Conservation (phyloP, 2,329 filamentous ascomycete genomes). For the Myriosclerotinia duriaeana region DNA sequence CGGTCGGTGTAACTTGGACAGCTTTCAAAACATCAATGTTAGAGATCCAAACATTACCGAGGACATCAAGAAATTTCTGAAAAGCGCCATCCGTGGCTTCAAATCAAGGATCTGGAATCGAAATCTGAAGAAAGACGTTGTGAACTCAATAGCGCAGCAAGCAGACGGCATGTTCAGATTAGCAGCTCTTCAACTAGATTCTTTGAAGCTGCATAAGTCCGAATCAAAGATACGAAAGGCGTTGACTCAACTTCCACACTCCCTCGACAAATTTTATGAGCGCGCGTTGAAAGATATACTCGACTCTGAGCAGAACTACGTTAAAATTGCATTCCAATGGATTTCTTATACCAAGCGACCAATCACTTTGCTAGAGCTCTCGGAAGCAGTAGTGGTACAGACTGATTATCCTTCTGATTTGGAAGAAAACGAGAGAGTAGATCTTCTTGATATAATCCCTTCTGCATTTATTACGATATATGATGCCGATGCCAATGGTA, state of each 20-base stretch:
- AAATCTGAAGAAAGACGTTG: background rate
- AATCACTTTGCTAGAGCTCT: background rate
- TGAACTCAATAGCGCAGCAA: background rate
- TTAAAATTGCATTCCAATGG: constrained; percentile 31
- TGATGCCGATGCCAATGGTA: too few species aligned
- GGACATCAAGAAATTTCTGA: background rate
- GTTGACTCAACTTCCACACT: constrained; percentile 23
- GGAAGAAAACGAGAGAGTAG: too few species aligned
- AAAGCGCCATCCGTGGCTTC: background rate
- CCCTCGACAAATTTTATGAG: constrained; percentile 27
- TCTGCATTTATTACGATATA: background rate
- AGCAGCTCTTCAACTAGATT: constrained; percentile 28
- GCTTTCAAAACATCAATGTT: background rate
- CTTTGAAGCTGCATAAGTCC: constrained; percentile 1
- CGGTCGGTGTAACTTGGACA: too few species aligned
- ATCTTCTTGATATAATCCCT: background rate
- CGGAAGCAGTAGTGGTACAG: constrained; percentile 13
- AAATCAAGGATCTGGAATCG: background rate
- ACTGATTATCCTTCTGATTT: background rate
- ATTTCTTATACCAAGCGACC: constrained; percentile 27
- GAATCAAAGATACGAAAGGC: background rate
- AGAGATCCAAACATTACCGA: background rate
- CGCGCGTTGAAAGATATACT: constrained; percentile 19
- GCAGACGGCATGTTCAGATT: constrained; percentile 27
- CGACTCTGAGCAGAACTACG: constrained; percentile 8